Conservation (phyloP, 495 filamentous ascomycete species). For the Massariosphaeria phaeospora region DNA sequence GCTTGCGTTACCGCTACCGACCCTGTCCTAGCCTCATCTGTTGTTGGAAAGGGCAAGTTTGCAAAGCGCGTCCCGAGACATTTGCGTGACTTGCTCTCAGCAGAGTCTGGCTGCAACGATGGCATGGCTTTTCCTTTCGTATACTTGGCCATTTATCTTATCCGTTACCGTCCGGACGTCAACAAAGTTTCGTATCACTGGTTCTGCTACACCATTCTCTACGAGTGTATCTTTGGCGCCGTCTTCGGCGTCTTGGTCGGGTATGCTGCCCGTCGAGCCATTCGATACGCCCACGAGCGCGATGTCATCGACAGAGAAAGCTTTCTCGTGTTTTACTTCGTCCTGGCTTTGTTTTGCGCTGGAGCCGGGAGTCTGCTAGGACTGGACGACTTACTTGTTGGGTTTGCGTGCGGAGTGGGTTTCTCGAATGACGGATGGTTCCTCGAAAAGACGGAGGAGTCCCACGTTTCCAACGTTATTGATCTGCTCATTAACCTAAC, state of each 20-base stretch:
- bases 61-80: slow-evolving; percentile 96
- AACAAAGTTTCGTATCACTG: slow-evolving; percentile 73
- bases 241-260: slow-evolving; percentile 84
- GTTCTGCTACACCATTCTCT: slow-evolving; percentile 86
- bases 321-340: slow-evolving; percentile 98
- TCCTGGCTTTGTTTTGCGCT: slow-evolving; percentile 91
- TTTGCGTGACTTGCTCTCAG: slow-evolving; percentile 88
- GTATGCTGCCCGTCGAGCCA: slow-evolving; percentile 81
- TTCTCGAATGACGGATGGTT: slow-evolving; percentile 99
- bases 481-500: slow-evolving; percentile 94
- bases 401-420: slow-evolving; percentile 89
- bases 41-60: slow-evolving; percentile 98
- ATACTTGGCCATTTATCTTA: slow-evolving; percentile 84
- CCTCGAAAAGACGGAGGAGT: slow-evolving; percentile 94
- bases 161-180: slow-evolving; percentile 66
- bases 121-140: slow-evolving; percentile 99
- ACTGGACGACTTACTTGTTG: slow-evolving; percentile 93
- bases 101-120: slow-evolving; percentile 98
- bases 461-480: slow-evolving; percentile 98
- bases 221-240: slow-evolving; percentile 93
- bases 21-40: slow-evolving; percentile 93
- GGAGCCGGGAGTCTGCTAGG: slow-evolving; percentile 89
- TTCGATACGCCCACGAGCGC: slow-evolving; percentile 80
- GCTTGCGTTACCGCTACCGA: slow-evolving; percentile 98
- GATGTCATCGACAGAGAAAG: slow-evolving; percentile 92